These are phyloP conservation scores for Turnera subulata DNA, from an alignment of 345 rosid species.

Conservation along the genomic window DNA sequence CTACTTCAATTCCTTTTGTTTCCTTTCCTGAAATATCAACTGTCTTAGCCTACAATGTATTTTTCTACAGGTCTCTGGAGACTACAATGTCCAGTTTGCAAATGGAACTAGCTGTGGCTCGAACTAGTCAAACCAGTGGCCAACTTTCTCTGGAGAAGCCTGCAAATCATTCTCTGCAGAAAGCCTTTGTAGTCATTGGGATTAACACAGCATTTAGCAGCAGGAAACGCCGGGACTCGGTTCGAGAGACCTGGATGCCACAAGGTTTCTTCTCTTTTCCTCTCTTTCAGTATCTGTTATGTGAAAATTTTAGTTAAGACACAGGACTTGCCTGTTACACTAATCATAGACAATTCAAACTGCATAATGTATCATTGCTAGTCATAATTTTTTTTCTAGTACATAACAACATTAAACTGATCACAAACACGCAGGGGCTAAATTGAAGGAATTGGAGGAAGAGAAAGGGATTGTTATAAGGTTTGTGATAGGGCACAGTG, in stretches of 20 bases:
- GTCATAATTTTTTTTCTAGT: too few species aligned
- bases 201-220: slow-evolving; percentile 93
- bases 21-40: background rate
- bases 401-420: too few species aligned
- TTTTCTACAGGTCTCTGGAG: slow-evolving; percentile 65
- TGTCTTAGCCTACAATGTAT: too few species aligned
- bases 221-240: slow-evolving; percentile 71
- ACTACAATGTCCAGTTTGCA: slow-evolving; percentile 62
- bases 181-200: slow-evolving; percentile 78
- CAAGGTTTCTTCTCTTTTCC: slow-evolving; percentile 27
- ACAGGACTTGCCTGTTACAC: too few species aligned
- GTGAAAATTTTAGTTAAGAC: too few species aligned
- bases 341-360: too few species aligned
- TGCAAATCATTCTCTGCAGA: slow-evolving; percentile 45
- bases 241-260: slow-evolving; percentile 86
- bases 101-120: slow-evolving; percentile 56
- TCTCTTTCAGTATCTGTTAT: too few species aligned
- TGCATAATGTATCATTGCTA: too few species aligned
- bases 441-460: slow-evolving; percentile 62
- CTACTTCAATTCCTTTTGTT: background rate
- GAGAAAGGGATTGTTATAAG: slow-evolving; percentile 80
- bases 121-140: slow-evolving; percentile 22
- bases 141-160: slow-evolving; percentile 15
- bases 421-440: slow-evolving; percentile 46
- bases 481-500: slow-evolving; percentile 89